Percentiles rank a stretch among this genome's conserved stretches.
Conservation (phyloP, 345 rosid species). For the Acer saccharum region DNA sequence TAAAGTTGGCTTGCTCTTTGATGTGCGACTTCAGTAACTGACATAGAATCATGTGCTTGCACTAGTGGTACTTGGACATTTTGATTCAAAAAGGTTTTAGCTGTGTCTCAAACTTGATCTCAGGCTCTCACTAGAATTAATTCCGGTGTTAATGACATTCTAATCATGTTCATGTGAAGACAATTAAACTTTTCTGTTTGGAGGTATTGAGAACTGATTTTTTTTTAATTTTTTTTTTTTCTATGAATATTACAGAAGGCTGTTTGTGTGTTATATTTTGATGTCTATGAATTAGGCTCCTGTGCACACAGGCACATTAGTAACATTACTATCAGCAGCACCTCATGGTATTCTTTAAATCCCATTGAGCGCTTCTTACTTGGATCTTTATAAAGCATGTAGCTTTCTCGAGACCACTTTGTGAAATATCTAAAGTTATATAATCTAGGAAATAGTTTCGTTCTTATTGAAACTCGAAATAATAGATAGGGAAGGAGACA, state of each 20-base stretch:
- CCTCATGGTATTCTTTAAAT: neutral
- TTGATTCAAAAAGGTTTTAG: neutral
- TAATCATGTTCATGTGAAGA: neutral
- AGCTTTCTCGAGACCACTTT: neutral
- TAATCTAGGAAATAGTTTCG: neutral
- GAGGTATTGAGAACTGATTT: neutral
- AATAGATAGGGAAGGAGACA: neutral
- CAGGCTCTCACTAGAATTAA: neutral
- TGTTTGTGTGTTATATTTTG: neutral
- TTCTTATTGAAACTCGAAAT: neutral
- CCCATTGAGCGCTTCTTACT: neutral
- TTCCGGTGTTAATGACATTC: neutral
- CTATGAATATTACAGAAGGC: too few relatives aligned
- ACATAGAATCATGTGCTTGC: neutral
- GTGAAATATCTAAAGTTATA: neutral
- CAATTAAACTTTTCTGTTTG: neutral
- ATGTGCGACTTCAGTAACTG: neutral
- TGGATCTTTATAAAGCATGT: neutral
- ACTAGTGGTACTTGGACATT: neutral
- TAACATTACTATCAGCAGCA: neutral
- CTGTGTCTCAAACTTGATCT: neutral
- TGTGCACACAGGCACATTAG: neutral
- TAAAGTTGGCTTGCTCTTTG: conserved; percentile 1
- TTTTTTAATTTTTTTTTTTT: neutral
- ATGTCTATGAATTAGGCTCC: neutral